Conservation (phyloP, 176 grass and related monocot genomes). For the Pharus latifolius region DNA sequence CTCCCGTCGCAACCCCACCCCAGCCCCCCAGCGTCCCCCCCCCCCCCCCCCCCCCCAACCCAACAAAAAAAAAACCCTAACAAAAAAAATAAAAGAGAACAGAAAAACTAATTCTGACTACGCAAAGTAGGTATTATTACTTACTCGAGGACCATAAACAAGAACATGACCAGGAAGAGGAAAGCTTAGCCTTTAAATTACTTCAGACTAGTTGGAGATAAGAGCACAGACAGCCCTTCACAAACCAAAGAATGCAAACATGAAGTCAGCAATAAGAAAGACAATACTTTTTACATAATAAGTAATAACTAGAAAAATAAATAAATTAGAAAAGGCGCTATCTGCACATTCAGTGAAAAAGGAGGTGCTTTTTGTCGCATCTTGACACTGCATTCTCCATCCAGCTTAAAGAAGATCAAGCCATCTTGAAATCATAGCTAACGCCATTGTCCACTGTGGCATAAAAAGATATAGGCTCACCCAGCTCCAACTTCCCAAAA, state of each 20-base stretch:
- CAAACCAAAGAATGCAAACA: constrained; percentile 13
- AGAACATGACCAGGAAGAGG: constrained; percentile 77
- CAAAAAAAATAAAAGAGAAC: background rate
- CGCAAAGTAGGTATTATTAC: constrained; percentile 34
- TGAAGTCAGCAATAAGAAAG: background rate
- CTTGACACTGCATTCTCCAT: constrained; percentile 74
- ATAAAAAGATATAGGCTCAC: constrained; percentile 53
- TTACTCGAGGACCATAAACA: constrained; percentile 82
- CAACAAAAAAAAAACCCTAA: constrained; percentile 1
- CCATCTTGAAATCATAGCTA: constrained; percentile 40
- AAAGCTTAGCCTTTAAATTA: constrained; percentile 47
- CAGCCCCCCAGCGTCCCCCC: too few relatives aligned
- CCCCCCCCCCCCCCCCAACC: too few relatives aligned
- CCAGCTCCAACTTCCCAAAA: constrained; percentile 60
- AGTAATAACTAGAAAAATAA: background rate
- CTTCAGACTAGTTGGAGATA: constrained; percentile 55
- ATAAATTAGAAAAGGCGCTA: background rate
- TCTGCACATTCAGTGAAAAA: constrained; percentile 6
- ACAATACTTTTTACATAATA: background rate
- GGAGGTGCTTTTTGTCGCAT: constrained; percentile 59
- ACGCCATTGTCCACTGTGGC: constrained; percentile 28
- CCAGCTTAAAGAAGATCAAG: constrained; percentile 75
- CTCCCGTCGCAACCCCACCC: too few relatives aligned
- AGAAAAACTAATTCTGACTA: constrained; percentile 1
- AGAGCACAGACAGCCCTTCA: constrained; percentile 68